phyloP scores from a whole-genome alignment of 345 rosid genomes.

The Combretum micranthum region DNA sequence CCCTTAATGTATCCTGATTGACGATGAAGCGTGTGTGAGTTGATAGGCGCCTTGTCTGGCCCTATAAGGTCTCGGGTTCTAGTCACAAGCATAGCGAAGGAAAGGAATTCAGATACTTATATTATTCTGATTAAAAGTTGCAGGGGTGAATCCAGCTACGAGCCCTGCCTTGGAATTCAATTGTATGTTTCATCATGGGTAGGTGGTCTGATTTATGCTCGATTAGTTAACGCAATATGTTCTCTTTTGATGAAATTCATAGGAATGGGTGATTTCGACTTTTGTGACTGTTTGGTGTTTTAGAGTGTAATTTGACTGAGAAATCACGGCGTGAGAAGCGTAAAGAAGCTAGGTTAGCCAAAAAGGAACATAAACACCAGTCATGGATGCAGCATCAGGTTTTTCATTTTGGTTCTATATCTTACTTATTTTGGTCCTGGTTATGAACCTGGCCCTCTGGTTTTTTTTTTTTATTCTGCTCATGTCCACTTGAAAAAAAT shows the following conservation, averaged over 20 bases:
- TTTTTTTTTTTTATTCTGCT: neutral
- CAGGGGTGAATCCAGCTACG: too few relatives aligned
- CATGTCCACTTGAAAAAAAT: neutral
- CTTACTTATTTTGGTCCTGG: neutral
- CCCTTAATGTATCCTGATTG: too few relatives aligned
- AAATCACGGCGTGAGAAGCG: slow-evolving; percentile 52
- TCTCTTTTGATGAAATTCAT: neutral
- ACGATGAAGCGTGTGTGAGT: too few relatives aligned
- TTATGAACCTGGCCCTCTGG: neutral
- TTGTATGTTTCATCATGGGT: slow-evolving; percentile 9
- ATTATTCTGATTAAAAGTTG: too few relatives aligned
- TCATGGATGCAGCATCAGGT: slow-evolving; percentile 68
- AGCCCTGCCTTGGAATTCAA: too few relatives aligned
- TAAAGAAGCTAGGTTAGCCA: slow-evolving; percentile 50
- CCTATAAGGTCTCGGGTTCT: too few relatives aligned
- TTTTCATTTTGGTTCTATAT: neutral
- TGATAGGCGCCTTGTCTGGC: too few relatives aligned
- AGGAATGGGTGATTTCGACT: slow-evolving; percentile 6
- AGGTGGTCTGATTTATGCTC: neutral
- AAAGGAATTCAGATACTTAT: too few relatives aligned
- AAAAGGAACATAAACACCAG: slow-evolving; percentile 39
- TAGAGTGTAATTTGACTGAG: slow-evolving; percentile 12
- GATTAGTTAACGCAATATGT: neutral
- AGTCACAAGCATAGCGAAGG: too few relatives aligned
- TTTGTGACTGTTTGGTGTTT: neutral